Evolutionary conservation across 345 rosid species (phyloP), one percentile per base, ranked within the genome.

Genomic region (Geranium brycei): DNA sequence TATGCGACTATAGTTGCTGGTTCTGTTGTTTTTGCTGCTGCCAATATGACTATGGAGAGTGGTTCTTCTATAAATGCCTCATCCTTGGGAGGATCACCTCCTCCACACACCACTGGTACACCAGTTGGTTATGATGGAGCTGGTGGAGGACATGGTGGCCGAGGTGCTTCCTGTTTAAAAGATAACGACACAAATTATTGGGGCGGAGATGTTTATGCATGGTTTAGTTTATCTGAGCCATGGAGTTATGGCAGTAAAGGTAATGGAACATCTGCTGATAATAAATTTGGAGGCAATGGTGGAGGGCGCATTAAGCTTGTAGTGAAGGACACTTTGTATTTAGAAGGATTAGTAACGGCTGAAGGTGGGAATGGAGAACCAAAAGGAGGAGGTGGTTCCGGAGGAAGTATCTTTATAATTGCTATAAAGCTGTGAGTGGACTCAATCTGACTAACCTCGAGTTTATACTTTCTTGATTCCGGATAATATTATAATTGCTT

Each of bases 101-200:
- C 98, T 66, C 76, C 98, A 62, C 98, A 87, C 79, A 89, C 98
- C 62, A 89, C 97, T 75, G 98, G 98, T 30, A 86, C 97, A 18
- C 95, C 98, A 0, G 66, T 71, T 69, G 96, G 88, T 23, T 68
- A 56, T 71, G 96, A 87, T 64, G 95, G 98, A 66, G 91, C 91
- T 19, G 98, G 97, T 78, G 98, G 98, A 69, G 98, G 97, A 18
- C 98, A 92, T 75, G 98, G 98, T 31, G 98, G 98, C 16, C 81
- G 98, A 62, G 98, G 95, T 72, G 97, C 98, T 77, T 89, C 96
- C 10, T 89, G 98, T 74, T 59, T 71, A 71, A 83, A 73, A 73
- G 81, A 79, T 56, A 85, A 81, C 57, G 68, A 66, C 32, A 80
- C 86, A 18, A 86, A 75, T 66, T 76, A 74, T 74, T 89, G 98